Evolutionary conservation across 305 asterid species (phyloP).

Genomic region (Nicotiana rustica): DNA sequence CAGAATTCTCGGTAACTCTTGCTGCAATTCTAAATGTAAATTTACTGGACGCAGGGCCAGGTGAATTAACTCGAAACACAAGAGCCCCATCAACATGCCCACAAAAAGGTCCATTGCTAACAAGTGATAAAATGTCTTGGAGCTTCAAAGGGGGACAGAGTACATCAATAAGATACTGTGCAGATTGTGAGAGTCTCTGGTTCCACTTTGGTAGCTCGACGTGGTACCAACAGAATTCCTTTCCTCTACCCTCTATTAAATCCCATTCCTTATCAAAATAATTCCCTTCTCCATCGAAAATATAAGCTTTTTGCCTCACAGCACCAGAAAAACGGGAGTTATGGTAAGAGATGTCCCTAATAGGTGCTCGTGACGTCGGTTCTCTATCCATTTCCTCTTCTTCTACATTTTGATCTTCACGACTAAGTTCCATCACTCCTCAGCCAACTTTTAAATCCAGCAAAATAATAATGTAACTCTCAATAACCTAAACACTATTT

Average conservation of each 20-base stretch:
- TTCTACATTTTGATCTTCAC: slow-evolving; percentile 35
- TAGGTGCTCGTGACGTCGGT: slow-evolving; percentile 36
- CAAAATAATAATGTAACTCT: background rate
- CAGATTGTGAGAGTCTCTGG: slow-evolving; percentile 79
- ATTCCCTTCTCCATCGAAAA: slow-evolving; percentile 91
- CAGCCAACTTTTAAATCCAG: slow-evolving; percentile 32
- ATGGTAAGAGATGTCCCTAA: slow-evolving; percentile 36
- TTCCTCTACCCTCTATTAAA: slow-evolving; percentile 72
- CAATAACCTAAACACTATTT: background rate
- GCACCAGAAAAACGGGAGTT: slow-evolving; percentile 55
- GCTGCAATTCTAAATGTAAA: slow-evolving; percentile 90
- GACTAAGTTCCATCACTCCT: slow-evolving; percentile 61
- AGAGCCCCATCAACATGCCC: slow-evolving; percentile 96
- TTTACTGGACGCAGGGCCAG: slow-evolving; percentile 83
- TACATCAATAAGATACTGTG: slow-evolving; percentile 77
- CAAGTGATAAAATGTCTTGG: slow-evolving; percentile 89
- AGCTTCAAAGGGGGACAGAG: slow-evolving; percentile 95
- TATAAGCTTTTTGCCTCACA: slow-evolving; percentile 77
- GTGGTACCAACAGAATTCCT: slow-evolving; percentile 98
- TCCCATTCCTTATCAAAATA: slow-evolving; percentile 92
- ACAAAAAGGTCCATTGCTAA: slow-evolving; percentile 93
- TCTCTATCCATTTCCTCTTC: slow-evolving; percentile 61
- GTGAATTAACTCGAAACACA: slow-evolving; percentile 92
- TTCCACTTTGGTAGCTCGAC: slow-evolving; percentile 94
- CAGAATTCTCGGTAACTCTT: slow-evolving; percentile 84